These are phyloP conservation scores for Orbilia brochopaga DNA, from an alignment of 2,329 filamentous ascomycete genomes.

Conservation along the genomic window DNA sequence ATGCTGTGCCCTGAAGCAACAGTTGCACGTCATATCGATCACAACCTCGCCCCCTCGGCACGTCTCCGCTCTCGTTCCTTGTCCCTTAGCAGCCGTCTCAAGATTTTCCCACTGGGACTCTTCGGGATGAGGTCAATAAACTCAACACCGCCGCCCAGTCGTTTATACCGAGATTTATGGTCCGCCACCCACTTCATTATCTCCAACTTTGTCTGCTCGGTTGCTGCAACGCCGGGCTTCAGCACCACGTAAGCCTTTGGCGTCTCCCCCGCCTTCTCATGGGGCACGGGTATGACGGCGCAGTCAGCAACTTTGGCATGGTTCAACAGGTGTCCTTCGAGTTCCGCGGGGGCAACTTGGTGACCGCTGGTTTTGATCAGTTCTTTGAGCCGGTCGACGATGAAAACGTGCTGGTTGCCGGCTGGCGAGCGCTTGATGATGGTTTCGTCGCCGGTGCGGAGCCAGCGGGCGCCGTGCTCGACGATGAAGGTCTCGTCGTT, in stretches of 20 bases:
- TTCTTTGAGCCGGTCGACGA: conserved; percentile 77
- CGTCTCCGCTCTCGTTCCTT: conserved; percentile 73
- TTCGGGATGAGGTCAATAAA: conserved; percentile 63
- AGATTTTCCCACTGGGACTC: conserved; percentile 63
- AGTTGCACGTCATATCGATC: conserved; percentile 53
- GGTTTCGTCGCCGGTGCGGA: conserved; percentile 85
- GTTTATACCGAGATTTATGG: conserved; percentile 62
- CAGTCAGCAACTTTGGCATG: conserved; percentile 61
- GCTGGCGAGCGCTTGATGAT: conserved; percentile 68
- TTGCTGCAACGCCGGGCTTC: conserved; percentile 52
- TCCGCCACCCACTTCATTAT: conserved; percentile 59
- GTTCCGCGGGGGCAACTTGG: conserved; percentile 62
- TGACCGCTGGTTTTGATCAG: conserved; percentile 65
- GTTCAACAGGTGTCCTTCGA: conserved; percentile 60
- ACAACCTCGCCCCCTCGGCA: conserved; percentile 71
- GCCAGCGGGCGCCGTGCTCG: conserved; percentile 69
- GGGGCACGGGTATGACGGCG: conserved; percentile 60
- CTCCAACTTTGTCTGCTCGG: conserved; percentile 58
- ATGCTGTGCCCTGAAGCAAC: no score
- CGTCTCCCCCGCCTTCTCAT: conserved; percentile 61
- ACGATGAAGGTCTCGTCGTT: conserved; percentile 81
- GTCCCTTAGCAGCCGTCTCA: conserved; percentile 68
- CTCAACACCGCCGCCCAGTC: conserved; percentile 60
- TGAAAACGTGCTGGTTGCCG: conserved; percentile 80
- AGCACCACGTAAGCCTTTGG: conserved; percentile 62